phyloP scores from a whole-genome alignment of 1,284 basidiomycete species.

The Waitea zeae region DNA sequence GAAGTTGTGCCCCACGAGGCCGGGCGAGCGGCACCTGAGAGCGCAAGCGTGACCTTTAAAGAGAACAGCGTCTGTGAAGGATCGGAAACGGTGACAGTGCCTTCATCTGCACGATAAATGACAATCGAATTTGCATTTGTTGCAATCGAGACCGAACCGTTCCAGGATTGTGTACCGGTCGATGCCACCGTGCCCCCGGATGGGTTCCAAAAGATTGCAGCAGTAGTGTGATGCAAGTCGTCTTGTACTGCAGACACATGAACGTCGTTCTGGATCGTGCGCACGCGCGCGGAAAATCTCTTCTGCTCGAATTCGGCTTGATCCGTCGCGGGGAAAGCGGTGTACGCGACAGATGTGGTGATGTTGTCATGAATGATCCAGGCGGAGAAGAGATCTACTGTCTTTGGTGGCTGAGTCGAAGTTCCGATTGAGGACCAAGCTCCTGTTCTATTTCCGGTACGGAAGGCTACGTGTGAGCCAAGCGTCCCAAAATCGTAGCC shows the following conservation, averaged over 20 bases:
- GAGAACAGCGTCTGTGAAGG: background rate
- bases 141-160: background rate
- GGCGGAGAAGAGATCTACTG: slow-evolving; percentile 42
- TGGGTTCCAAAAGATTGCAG: slow-evolving; percentile 31
- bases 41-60: background rate
- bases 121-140: no score
- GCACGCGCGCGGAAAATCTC: slow-evolving; percentile 11
- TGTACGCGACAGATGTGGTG: slow-evolving; percentile 25
- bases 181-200: background rate
- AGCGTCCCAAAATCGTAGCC: slow-evolving; percentile 22
- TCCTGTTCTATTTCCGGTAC: slow-evolving; percentile 29
- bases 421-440: slow-evolving; percentile 48
- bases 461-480: slow-evolving; percentile 22
- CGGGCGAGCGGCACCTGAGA: background rate
- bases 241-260: slow-evolving; percentile 25
- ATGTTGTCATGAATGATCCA: slow-evolving; percentile 29
- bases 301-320: slow-evolving; percentile 19
- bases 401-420: slow-evolving; percentile 28
- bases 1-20: no score
- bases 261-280: slow-evolving; percentile 24
- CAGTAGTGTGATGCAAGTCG: slow-evolving; percentile 16
- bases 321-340: slow-evolving; percentile 30
- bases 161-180: no score
- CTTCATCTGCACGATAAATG: background rate
- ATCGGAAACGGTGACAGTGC: background rate